These are phyloP conservation scores for Rhododendron henanense DNA, from an alignment of 148 eudicot genomes.

Conservation along the genomic window DNA sequence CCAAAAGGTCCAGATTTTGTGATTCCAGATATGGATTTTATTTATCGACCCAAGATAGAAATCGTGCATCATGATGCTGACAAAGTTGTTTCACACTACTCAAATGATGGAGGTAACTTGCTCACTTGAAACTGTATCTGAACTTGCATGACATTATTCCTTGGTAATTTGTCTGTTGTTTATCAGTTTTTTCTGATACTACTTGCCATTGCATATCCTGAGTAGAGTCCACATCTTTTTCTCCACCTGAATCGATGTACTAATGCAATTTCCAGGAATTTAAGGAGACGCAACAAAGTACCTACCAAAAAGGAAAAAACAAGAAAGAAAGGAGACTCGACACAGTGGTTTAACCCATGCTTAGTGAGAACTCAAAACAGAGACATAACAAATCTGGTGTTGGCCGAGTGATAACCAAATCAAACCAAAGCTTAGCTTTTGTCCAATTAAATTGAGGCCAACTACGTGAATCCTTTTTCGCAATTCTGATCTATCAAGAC, in stretches of 20 bases:
- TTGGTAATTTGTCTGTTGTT: neutral
- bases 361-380: neutral
- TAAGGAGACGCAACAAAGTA: neutral
- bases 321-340: neutral
- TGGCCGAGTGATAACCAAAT: neutral
- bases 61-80: slow-evolving; percentile 48
- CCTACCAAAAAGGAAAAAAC: neutral
- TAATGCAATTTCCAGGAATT: neutral
- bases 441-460: neutral
- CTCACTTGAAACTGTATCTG: slow-evolving; percentile 10
- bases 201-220: neutral
- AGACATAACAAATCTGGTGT: neutral
- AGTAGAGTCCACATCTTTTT: neutral
- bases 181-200: neutral
- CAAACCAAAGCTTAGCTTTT: neutral
- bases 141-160: neutral
- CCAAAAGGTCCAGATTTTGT: slow-evolving; percentile 62
- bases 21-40: slow-evolving; percentile 31
- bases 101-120: slow-evolving; percentile 48
- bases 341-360: neutral
- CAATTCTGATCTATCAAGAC: neutral
- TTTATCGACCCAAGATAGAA: slow-evolving; percentile 58
- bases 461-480: neutral
- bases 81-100: slow-evolving; percentile 22
- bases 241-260: neutral